Evolutionary conservation across 2,329 filamentous ascomycete species (phyloP).

Genomic region (Daldinia eschscholtzii): DNA sequence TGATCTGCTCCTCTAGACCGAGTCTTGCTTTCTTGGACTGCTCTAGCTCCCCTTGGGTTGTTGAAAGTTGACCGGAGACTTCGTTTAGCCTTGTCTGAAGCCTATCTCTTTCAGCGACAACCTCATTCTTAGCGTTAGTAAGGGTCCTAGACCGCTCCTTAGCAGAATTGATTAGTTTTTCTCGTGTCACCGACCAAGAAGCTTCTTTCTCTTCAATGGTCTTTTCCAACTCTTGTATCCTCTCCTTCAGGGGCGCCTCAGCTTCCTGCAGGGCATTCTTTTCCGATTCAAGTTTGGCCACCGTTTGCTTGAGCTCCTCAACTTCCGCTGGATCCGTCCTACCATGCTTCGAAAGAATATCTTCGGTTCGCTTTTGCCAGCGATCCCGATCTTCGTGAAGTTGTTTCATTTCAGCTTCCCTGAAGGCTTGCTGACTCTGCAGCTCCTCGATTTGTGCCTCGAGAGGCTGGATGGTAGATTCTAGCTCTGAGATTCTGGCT

Average conservation of each 20-base stretch:
- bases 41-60: constrained; percentile 66
- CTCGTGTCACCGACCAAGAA: constrained; percentile 65
- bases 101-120: constrained; percentile 64
- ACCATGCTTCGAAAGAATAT: constrained; percentile 96
- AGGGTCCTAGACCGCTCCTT: constrained; percentile 71
- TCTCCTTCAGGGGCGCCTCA: constrained; percentile 65
- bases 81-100: constrained; percentile 65
- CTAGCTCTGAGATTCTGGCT: constrained; percentile 79
- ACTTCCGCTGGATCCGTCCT: constrained; percentile 94
- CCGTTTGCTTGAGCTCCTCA: constrained; percentile 85
- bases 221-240: constrained; percentile 65
- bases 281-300: constrained; percentile 75
- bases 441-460: constrained; percentile 84
- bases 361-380: constrained; percentile 95
- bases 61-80: constrained; percentile 56
- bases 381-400: constrained; percentile 92
- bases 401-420: constrained; percentile 89
- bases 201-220: constrained; percentile 67
- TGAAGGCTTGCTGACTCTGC: constrained; percentile 82
- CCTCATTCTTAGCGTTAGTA: constrained; percentile 57
- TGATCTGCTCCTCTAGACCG: constrained; percentile 58
- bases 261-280: constrained; percentile 67
- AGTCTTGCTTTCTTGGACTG: constrained; percentile 58
- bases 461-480: constrained; percentile 82
- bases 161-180: constrained; percentile 71